Evolutionary conservation across 164 flowering plant species (phyloP).

Genomic region (Vitis rotundifolia): DNA sequence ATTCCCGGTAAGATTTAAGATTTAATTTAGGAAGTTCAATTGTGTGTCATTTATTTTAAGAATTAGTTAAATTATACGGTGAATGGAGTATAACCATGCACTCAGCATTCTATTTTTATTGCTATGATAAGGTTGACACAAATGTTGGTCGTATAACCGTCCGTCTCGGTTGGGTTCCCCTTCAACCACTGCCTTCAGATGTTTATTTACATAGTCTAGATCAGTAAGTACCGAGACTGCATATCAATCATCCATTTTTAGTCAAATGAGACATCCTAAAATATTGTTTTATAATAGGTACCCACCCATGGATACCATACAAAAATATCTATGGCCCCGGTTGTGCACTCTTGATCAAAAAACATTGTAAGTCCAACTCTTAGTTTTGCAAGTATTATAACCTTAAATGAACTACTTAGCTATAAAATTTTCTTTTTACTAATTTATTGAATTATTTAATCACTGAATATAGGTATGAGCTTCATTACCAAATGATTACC

Average conservation of each 20-base stretch:
- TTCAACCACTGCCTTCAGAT: constrained; percentile 72
- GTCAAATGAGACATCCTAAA: constrained; percentile 9
- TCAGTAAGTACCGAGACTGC: constrained; percentile 36
- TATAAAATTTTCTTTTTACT: neutral
- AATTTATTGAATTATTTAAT: constrained; percentile 7
- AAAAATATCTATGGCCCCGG: constrained; percentile 89
- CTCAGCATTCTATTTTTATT: neutral
- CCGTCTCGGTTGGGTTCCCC: constrained; percentile 93
- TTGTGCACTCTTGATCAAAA: constrained; percentile 63
- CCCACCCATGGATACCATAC: constrained; percentile 69
- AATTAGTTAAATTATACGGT: neutral
- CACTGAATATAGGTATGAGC: constrained; percentile 61
- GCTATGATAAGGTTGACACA: constrained; percentile 66
- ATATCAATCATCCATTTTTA: neutral
- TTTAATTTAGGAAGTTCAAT: too few relatives aligned
- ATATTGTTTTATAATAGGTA: constrained; percentile 41
- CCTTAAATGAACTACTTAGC: neutral
- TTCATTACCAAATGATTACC: constrained; percentile 92
- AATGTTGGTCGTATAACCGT: constrained; percentile 89
- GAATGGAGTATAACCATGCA: too few relatives aligned
- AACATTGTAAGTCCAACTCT: constrained; percentile 56
- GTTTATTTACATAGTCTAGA: constrained; percentile 78
- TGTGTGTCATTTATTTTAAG: neutral
- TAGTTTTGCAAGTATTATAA: neutral
- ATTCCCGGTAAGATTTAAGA: constrained; percentile 48